phyloP scores from a whole-genome alignment of 345 rosid genomes.

The Populus alba region DNA sequence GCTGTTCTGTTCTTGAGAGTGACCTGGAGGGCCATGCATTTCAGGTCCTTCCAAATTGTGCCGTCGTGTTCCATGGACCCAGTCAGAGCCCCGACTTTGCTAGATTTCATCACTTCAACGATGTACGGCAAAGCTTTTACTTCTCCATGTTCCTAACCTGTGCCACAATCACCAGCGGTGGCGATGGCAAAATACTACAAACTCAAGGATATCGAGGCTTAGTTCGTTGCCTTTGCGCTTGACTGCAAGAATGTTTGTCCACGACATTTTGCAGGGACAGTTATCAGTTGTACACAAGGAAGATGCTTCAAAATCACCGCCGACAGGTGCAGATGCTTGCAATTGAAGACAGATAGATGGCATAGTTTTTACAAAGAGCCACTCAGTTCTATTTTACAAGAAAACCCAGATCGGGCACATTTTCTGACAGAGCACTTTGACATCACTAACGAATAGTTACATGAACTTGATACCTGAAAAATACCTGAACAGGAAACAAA shows the following conservation, averaged over 20 bases:
- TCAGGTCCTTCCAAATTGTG: neutral
- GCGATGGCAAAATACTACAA: too few species aligned
- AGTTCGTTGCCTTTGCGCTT: too few species aligned
- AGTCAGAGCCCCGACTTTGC: neutral
- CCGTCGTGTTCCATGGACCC: neutral
- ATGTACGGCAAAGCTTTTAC: too few species aligned
- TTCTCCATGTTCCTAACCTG: too few species aligned
- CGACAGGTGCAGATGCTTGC: neutral
- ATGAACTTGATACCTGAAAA: slow-evolving; percentile 7
- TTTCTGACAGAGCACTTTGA: neutral
- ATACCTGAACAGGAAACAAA: slow-evolving; percentile 19
- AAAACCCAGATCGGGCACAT: slow-evolving; percentile 22
- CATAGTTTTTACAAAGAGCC: neutral
- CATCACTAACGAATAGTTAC: neutral
- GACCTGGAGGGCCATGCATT: neutral
- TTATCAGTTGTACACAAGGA: neutral
- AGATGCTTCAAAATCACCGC: neutral
- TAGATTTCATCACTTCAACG: neutral
- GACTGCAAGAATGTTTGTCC: too few species aligned
- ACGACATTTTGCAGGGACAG: neutral
- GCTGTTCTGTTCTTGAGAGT: neutral
- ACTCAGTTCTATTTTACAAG: slow-evolving; percentile 1
- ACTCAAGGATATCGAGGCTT: too few species aligned
- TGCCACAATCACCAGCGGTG: too few species aligned
- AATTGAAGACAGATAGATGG: neutral